Conservation (phyloP, 2,329 filamentous ascomycete species). For the Huntiella decipiens region DNA sequence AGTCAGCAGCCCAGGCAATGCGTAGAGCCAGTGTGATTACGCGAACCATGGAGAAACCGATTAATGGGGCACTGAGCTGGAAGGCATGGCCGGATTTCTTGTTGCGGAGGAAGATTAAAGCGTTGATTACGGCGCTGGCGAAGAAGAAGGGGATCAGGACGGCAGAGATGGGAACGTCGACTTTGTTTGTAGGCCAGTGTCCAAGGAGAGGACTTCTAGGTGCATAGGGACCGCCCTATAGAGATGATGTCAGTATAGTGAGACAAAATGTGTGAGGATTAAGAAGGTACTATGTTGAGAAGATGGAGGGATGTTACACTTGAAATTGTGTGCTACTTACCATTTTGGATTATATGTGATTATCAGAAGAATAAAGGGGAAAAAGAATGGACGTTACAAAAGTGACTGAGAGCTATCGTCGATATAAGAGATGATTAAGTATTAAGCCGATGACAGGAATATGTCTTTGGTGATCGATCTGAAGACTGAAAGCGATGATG, state of each 20-base stretch:
- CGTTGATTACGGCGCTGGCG: constrained; percentile 32
- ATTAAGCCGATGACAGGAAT: too few species aligned
- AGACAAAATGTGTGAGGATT: neutral
- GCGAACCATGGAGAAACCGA: constrained; percentile 39
- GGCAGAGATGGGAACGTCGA: constrained; percentile 46
- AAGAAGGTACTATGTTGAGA: constrained; percentile 1
- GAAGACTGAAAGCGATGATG: too few species aligned
- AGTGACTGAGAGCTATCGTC: too few species aligned
- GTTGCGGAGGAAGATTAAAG: constrained; percentile 36
- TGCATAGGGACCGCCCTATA: constrained; percentile 1
- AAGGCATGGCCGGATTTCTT: constrained; percentile 35
- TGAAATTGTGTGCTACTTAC: too few species aligned
- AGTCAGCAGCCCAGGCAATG: constrained; percentile 31
- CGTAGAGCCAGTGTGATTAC: constrained; percentile 31
- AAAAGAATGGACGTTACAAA: too few species aligned
- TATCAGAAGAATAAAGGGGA: too few species aligned
- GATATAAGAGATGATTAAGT: too few species aligned
- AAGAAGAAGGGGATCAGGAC: constrained; percentile 43
- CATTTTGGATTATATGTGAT: too few species aligned
- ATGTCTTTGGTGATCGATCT: too few species aligned
- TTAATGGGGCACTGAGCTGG: constrained; percentile 35
- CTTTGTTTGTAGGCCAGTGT: constrained; percentile 31
- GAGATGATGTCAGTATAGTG: neutral
- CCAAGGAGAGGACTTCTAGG: constrained; percentile 19
- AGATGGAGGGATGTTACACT: too few species aligned